A percentile compares a stretch with the other conserved stretches of the same genome.
phyloP scores from a whole-genome alignment of 768 basidiomycete species.

The Xerocomus potaroensis region DNA sequence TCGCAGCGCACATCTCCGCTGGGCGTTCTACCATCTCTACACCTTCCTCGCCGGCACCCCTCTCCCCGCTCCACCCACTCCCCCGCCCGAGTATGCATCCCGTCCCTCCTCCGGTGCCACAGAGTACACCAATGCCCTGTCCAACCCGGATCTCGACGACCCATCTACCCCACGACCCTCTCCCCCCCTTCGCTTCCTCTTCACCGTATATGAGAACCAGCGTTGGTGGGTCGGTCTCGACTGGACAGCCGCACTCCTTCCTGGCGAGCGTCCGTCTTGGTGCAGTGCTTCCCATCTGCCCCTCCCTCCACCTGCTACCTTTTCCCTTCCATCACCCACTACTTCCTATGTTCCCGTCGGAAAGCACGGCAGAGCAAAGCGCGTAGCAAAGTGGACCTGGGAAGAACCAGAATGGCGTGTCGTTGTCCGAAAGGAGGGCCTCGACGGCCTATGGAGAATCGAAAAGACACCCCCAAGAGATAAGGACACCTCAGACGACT shows the following conservation, averaged over 20 bases:
- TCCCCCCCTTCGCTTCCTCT: conserved; percentile 63
- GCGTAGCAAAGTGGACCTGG: conserved; percentile 84
- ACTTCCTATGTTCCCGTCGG: conserved; percentile 51
- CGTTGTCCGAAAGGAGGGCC: conserved; percentile 53
- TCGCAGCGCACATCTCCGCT: conserved; percentile 66
- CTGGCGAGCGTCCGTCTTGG: conserved; percentile 89
- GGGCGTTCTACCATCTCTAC: conserved; percentile 51
- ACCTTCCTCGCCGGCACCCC: conserved; percentile 53
- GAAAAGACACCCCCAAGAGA: conserved; percentile 56
- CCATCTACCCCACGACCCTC: conserved; percentile 19
- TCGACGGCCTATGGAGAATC: conserved; percentile 46
- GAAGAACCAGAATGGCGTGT: conserved; percentile 90
- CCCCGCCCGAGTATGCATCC: conserved; percentile 26
- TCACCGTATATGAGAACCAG: conserved; percentile 92
- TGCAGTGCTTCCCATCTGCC: conserved; percentile 53
- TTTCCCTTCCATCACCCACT: conserved; percentile 61
- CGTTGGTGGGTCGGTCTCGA: conserved; percentile 98
- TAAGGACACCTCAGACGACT: conserved; percentile 41
- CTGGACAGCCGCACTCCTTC: conserved; percentile 91
- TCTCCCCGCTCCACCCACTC: conserved; percentile 39
- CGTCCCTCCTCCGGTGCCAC: conserved; percentile 21
- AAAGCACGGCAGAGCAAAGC: conserved; percentile 51
- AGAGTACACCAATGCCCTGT: conserved; percentile 15
- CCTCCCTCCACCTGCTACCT: conserved; percentile 64
- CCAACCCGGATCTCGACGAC: conserved; percentile 9